These are phyloP conservation scores for Pseudocercospora macadamiae DNA, from an alignment of 2,329 filamentous ascomycete genomes.

Conservation along the genomic window DNA sequence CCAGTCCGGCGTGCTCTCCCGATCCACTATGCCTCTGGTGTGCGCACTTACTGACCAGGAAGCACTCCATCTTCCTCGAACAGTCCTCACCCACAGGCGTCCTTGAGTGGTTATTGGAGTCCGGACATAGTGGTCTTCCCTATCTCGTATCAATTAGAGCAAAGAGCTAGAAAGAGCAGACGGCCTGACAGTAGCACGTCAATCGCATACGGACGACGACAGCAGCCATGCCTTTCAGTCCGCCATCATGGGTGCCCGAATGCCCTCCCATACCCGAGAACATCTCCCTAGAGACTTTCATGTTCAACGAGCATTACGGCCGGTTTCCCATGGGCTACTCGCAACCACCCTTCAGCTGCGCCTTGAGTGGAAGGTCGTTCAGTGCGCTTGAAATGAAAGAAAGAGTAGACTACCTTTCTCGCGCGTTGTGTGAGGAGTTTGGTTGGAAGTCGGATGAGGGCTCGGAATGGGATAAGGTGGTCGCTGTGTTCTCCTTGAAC, in stretches of 20 bases:
- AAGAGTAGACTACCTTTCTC: conserved; percentile 68
- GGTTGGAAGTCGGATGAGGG: conserved; percentile 71
- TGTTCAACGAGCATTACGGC: conserved; percentile 72
- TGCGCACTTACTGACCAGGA: not conserved
- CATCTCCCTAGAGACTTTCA: conserved; percentile 75
- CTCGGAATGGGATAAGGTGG: conserved; percentile 79
- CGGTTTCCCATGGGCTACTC: conserved; percentile 66
- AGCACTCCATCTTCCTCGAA: not conserved
- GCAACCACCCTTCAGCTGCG: conserved; percentile 74
- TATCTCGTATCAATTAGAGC: not conserved
- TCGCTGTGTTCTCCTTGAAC: conserved; percentile 77
- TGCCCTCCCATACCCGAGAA: conserved; percentile 72
- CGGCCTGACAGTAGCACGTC: not conserved
- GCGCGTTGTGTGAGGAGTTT: conserved; percentile 70
- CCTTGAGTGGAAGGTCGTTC: conserved; percentile 68
- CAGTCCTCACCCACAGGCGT: not conserved
- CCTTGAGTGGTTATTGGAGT: not conserved
- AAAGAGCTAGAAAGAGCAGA: conserved; percentile 1
- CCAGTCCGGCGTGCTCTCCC: not conserved
- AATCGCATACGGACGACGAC: not conserved
- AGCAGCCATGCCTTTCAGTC: conserved; percentile 55
- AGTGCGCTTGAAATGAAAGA: conserved; percentile 65
- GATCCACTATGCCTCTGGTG: not conserved
- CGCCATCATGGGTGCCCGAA: conserved; percentile 64
- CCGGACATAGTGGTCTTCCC: no score